Conservation (phyloP, 805 yeast genomes). For the Suhomyces sp. region DNA sequence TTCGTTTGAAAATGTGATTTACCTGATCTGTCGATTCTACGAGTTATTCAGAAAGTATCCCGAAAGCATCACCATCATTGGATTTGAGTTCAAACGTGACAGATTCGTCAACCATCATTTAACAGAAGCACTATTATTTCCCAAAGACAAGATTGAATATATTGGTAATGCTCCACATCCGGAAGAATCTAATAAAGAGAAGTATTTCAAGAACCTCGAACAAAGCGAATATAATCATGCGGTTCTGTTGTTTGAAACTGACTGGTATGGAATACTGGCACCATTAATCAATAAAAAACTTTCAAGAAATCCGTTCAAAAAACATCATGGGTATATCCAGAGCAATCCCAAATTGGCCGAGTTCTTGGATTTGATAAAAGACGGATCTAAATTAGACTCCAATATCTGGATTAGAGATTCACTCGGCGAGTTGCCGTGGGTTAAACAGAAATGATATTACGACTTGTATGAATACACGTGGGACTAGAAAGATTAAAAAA, state of each 20-base stretch:
- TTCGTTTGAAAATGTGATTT: conserved; percentile 74
- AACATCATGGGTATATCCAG: conserved; percentile 4
- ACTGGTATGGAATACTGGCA: conserved; percentile 55
- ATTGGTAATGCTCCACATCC: conserved; percentile 61
- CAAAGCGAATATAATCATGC: conserved; percentile 55
- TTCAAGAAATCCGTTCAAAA: conserved; percentile 54
- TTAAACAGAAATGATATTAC: no score
- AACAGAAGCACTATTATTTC: conserved; percentile 44
- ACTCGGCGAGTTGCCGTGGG: conserved; percentile 1
- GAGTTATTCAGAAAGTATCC: conserved; percentile 53
- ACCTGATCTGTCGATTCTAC: conserved; percentile 53
- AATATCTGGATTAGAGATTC: conserved; percentile 2
- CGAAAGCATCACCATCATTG: conserved; percentile 52
- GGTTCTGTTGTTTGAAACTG: conserved; percentile 48
- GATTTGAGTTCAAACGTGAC: conserved; percentile 69
- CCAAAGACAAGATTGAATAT: conserved; percentile 41
- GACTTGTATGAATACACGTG: no score
- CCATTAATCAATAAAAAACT: conserved; percentile 48
- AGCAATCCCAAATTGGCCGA: conserved; percentile 6
- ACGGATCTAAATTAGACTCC: background rate
- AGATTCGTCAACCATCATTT: conserved; percentile 61
- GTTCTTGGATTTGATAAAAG: background rate
- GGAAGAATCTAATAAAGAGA: conserved; percentile 18
- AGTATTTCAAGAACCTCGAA: conserved; percentile 49
- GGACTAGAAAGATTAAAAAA: no score